phyloP scores from a whole-genome alignment of 179 eudicot genomes.

The Carnegiea gigantea region DNA sequence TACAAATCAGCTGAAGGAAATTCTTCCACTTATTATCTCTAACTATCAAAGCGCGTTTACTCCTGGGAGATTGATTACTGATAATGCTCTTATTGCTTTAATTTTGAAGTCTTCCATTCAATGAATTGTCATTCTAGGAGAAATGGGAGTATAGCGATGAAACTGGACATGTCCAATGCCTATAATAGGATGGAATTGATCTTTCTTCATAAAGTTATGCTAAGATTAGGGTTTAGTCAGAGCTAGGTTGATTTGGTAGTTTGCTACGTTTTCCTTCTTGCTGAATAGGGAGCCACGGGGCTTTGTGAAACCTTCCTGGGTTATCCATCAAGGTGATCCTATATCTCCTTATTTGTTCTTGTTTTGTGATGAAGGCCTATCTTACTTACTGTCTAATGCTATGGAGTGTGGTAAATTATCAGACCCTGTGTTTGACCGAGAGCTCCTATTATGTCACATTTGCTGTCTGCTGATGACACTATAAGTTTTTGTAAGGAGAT shows the following conservation, averaged over 20 bases:
- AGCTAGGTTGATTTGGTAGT: not conserved
- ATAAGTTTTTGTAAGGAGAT: not conserved
- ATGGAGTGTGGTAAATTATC: not conserved
- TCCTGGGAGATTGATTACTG: no score
- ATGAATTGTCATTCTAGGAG: no score
- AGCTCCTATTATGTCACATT: not conserved
- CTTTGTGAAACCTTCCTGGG: not conserved
- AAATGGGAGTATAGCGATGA: no score
- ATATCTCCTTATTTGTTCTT: not conserved
- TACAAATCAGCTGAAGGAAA: no score
- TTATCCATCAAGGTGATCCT: not conserved
- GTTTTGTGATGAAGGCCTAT: not conserved
- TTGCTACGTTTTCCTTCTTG: not conserved
- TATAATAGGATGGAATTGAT: not conserved
- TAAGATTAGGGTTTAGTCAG: not conserved
- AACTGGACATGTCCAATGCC: not conserved
- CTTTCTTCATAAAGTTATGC: not conserved
- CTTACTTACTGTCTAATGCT: not conserved
- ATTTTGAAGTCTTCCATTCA: no score
- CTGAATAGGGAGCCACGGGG: not conserved
- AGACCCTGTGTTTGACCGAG: not conserved
- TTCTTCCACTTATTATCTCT: no score
- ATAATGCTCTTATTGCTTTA: no score
- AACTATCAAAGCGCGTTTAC: no score
- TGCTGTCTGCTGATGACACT: not conserved